Percentiles rank a stretch among this genome's conserved stretches.
These are phyloP conservation scores for Trichophyton verrucosum DNA, from an alignment of 2,329 filamentous ascomycete species.

Conservation along the genomic window DNA sequence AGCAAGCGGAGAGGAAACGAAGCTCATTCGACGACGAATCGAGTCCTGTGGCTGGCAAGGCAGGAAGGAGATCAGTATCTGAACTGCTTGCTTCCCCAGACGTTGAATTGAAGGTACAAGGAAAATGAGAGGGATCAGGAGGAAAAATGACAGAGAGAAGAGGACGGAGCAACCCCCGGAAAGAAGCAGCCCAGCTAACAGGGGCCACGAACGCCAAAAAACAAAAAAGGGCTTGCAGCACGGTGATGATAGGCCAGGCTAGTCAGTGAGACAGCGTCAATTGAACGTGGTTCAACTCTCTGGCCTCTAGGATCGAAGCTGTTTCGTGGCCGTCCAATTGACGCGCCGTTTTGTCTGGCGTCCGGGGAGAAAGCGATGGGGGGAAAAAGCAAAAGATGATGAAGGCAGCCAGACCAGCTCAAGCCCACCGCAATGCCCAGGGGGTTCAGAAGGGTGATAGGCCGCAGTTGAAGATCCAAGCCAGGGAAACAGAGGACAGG, in stretches of 20 bases:
- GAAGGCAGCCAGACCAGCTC: neutral
- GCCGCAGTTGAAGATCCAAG: neutral
- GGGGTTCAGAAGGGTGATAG: neutral
- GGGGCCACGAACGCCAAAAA: neutral
- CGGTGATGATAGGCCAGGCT: neutral
- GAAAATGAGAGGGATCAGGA: neutral
- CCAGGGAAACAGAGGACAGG: neutral
- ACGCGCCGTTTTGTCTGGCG: neutral
- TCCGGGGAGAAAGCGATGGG: neutral
- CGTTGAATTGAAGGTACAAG: neutral
- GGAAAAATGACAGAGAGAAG: neutral
- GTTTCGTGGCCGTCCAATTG: neutral
- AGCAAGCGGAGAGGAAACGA: neutral
- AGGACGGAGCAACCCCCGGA: neutral
- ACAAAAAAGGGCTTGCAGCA: neutral
- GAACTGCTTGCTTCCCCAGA: neutral
- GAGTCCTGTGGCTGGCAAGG: neutral
- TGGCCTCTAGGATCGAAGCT: conserved; percentile 1
- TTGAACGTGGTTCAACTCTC: conserved; percentile 2
- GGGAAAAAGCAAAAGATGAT: neutral
- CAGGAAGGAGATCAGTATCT: neutral
- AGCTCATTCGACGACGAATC: neutral
- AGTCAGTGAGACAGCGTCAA: conserved; percentile 1
- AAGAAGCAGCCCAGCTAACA: neutral
- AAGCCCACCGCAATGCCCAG: neutral